phyloP scores from a whole-genome alignment of 768 basidiomycete genomes.

The Boletellus emodensis region DNA sequence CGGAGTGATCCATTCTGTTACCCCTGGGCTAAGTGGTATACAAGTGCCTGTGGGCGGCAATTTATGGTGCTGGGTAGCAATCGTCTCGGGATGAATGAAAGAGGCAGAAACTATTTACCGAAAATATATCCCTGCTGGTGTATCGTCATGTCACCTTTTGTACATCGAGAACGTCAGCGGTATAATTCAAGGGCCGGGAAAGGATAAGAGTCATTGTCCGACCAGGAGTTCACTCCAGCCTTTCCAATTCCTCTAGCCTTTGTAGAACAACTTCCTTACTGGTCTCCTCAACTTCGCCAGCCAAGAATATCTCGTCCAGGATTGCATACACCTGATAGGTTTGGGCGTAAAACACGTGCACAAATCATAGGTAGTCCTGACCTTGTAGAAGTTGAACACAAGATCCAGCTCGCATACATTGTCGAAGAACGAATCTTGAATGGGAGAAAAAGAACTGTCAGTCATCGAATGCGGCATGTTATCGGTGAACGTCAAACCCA shows the following conservation, averaged over 20 bases:
- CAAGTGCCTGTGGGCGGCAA: no score
- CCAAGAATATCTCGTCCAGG: slow-evolving; percentile 95
- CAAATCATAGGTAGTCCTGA: slow-evolving; percentile 21
- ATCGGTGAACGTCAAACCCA: slow-evolving; percentile 34
- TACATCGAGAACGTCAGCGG: background rate
- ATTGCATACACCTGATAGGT: slow-evolving; percentile 86
- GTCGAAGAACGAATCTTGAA: slow-evolving; percentile 91
- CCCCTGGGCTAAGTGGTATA: no score
- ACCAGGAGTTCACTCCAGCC: slow-evolving; percentile 60
- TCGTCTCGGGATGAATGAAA: no score
- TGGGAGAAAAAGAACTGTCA: background rate
- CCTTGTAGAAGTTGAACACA: slow-evolving; percentile 99
- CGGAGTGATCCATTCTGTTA: no score
- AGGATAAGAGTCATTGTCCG: slow-evolving; percentile 3
- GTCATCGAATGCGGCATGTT: background rate
- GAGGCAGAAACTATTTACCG: no score
- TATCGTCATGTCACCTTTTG: no score
- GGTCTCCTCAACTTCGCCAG: slow-evolving; percentile 98
- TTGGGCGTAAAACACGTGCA: background rate
- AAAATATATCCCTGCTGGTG: no score
- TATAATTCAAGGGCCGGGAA: slow-evolving; percentile 6
- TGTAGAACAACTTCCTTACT: slow-evolving; percentile 94
- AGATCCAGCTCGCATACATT: slow-evolving; percentile 98
- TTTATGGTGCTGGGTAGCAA: no score
- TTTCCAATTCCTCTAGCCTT: slow-evolving; percentile 88